A percentile compares a stretch with the other conserved stretches of the same genome.
Conservation (phyloP, 768 basidiomycete species). For the Pulveroboletus sp. region DNA sequence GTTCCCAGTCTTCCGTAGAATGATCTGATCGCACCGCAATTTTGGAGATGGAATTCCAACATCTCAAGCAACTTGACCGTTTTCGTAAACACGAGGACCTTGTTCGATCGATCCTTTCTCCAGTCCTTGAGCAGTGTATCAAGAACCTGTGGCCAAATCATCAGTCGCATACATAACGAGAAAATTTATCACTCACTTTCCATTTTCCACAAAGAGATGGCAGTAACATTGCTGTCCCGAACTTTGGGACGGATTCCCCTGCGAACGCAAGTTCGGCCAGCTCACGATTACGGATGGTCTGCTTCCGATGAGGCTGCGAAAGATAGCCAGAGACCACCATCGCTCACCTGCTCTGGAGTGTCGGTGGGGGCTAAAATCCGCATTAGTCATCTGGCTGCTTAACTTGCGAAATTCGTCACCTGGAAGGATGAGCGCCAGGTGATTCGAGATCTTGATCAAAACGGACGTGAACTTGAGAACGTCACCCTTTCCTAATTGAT, state of each 20-base stretch:
- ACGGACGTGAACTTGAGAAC: slow-evolving; percentile 77
- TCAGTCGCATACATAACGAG: not conserved
- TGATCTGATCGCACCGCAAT: slow-evolving; percentile 37
- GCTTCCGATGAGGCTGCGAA: not conserved
- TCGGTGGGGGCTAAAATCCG: slow-evolving; percentile 55
- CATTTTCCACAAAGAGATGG: slow-evolving; percentile 81
- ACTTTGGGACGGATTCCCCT: slow-evolving; percentile 51
- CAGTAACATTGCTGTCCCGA: slow-evolving; percentile 57
- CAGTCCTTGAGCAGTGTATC: slow-evolving; percentile 61
- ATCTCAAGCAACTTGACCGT: slow-evolving; percentile 87
- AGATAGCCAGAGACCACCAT: not conserved
- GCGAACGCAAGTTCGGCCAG: slow-evolving; percentile 63
- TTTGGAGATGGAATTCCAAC: slow-evolving; percentile 71
- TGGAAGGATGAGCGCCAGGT: slow-evolving; percentile 81
- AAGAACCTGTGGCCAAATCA: slow-evolving; percentile 50
- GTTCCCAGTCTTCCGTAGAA: too few relatives aligned
- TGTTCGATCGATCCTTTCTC: slow-evolving; percentile 65
- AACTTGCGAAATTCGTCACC: slow-evolving; percentile 37
- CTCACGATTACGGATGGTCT: slow-evolving; percentile 55
- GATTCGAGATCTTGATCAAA: slow-evolving; percentile 86
- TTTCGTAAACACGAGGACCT: slow-evolving; percentile 92
- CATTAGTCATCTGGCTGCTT: not conserved
- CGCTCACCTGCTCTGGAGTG: slow-evolving; percentile 58
- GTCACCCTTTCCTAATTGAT: slow-evolving; percentile 41
- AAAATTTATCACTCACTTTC: slow-evolving; percentile 49